Base-by-base conservation (phyloP, 176 grass and related monocot species). In the Phragmites australis region DNA sequence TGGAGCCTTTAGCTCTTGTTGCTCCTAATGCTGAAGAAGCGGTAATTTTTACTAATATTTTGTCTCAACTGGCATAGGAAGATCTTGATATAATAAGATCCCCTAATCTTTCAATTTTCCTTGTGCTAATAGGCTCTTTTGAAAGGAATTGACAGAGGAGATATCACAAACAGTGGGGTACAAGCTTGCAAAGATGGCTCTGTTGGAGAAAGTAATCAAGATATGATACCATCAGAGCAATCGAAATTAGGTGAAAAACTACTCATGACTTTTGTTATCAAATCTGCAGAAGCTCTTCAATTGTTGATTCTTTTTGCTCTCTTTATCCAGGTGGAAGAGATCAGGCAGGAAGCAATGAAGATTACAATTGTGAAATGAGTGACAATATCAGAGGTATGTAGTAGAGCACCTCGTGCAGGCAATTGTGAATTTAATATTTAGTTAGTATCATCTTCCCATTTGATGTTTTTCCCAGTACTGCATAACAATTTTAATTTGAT, bases 121-220 rank as follows among this genome's bases (percentile, higher is more conserved):
- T 63, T 65, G 30, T 78, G 44, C 37, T 52, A 11, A 40, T 82
- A 99, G 96, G 87, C 80, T 34, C 78, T 91, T 80, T 72, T 99
- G 73, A 99, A 99, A 87, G 96, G 88, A 79, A 99, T 99, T 79
- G 90, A 99, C 58, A 99, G 86, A 84, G 96, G 92, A 18, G 96
- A 95, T 51, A 80, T 95, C 61, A 86, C 86, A 64, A 84, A 77
- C 68, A 91, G 88, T 82, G 87, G 82, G 6, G 70, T 58, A 86
- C 88, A 93, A 64, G 81, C 67, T 82, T 76, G 81, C 23, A 95
- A 95, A 86, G 96, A 99, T 71, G 74, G 80, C 31, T 84, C 87
- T 74, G 82, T 84, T 83, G 91, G 87, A 29, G 91, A 86, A 84
- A 82, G 34, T 77, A 88, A 52, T 81, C 55, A 52, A 37, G 90